Base-by-base conservation (phyloP, 306 rosid genomes). In the Acacia crassicarpa region DNA sequence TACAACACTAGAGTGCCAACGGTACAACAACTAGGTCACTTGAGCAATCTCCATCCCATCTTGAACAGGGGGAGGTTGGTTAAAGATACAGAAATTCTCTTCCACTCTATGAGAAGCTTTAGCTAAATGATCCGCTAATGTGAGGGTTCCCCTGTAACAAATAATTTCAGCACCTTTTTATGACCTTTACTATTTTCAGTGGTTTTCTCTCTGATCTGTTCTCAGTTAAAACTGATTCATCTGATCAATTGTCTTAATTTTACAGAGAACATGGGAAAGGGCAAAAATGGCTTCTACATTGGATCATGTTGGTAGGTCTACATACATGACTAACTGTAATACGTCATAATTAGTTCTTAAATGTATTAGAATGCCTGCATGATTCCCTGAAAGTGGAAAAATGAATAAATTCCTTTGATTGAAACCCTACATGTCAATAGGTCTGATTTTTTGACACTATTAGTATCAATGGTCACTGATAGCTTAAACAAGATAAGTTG, bases 191-290 rank as follows among this genome's bases (percentile, higher is more conserved):
- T 49, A 68, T 73, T 67, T 61, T 25, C 20, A 46, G 63, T 22
- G 8, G 19, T 44, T 58, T 20, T 49, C 35, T 53, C 65, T 38
- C 56, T 45, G 43, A 68, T 49, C 62, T 46, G 49, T 35, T 48
- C 38, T 76, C 59, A 27, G 22, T 69, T 56, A 78, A 74, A 78
- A 44, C 41, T 75, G 72, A 67, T 61, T 66, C 70, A 41, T 41
- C 53, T 78, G 20, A 65, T 72, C 67, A 48, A 23, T n/a, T 66
- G 67, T 68, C 61, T 81, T 66, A 66, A 61, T 79, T 62, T 80
- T 86, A 45, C 94, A 95, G 99, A 95, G 98, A 89, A 95, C 98
- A 51, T 95, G 99, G 99, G 98, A 95, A 81, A 91, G 97, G 87
- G 91, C 98, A 78, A 95, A 91, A 84, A 75, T 95, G 83, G 99